Evolutionary conservation across 305 asterid genomes (phyloP).

Genomic region (Fraxinus ornus): DNA sequence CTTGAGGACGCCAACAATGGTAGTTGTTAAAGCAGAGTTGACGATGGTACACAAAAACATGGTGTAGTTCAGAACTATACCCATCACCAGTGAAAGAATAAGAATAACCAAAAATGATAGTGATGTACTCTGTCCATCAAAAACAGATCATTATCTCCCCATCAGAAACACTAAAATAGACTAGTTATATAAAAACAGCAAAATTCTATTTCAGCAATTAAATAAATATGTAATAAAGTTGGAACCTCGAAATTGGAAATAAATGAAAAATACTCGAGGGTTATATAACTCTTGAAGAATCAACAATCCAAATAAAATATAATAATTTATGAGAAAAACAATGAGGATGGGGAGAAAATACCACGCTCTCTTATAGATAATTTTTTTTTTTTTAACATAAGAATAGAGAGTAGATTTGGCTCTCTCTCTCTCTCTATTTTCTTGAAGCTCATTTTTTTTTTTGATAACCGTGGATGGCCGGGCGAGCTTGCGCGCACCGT

Average conservation of each 20-base stretch:
- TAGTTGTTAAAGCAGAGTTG: slow-evolving; percentile 93
- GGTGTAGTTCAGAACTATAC: slow-evolving; percentile 83
- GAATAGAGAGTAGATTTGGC: no score
- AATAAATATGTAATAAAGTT: neutral
- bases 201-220: neutral
- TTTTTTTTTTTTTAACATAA: no score
- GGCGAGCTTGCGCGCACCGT: no score
- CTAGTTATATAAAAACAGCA: neutral
- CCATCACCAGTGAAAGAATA: slow-evolving; percentile 85
- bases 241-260: neutral
- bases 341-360: neutral
- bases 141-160: neutral
- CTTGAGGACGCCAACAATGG: slow-evolving; percentile 96
- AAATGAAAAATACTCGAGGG: neutral
- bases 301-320: neutral
- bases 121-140: slow-evolving; percentile 64
- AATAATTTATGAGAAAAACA: neutral
- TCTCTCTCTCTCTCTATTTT: no score
- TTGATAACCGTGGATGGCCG: no score
- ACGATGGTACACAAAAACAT: slow-evolving; percentile 95
- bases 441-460: no score
- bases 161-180: neutral
- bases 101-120: slow-evolving; percentile 58
- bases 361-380: no score
- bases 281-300: neutral